Evolutionary conservation across 306 rosid genomes (phyloP).

Genomic region (Vachellia collinsii): DNA sequence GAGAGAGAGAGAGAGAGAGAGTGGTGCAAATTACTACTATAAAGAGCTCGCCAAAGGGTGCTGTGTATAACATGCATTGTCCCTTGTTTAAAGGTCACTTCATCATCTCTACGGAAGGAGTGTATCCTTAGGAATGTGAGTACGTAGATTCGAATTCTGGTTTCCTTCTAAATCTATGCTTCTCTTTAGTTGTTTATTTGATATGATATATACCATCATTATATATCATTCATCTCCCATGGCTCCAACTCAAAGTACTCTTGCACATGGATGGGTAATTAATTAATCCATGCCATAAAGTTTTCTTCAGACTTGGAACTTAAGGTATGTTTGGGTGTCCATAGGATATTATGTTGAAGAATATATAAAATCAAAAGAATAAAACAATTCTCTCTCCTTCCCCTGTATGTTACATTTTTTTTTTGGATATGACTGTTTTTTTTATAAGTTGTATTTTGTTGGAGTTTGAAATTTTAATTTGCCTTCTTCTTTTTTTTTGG

Average conservation of each 20-base stretch:
- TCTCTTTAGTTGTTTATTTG: slow-evolving; percentile 14
- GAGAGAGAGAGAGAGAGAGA: no score
- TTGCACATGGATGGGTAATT: slow-evolving; percentile 16
- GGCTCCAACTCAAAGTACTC: slow-evolving; percentile 2
- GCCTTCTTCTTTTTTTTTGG: no score
- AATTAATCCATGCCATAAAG: slow-evolving; percentile 27
- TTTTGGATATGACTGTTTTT: no score
- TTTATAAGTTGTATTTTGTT: no score
- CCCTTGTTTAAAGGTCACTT: slow-evolving; percentile 56
- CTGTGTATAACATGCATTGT: not conserved
- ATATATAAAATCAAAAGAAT: not conserved
- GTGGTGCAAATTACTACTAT: no score
- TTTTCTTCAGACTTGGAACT: slow-evolving; percentile 34
- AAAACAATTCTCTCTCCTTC: no score
- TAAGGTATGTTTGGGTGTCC: not conserved
- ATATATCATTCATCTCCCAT: not conserved
- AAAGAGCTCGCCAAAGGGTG: slow-evolving; percentile 30
- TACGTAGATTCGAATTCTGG: slow-evolving; percentile 41
- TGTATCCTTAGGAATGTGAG: slow-evolving; percentile 29
- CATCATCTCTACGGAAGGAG: slow-evolving; percentile 24
- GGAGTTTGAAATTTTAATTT: no score
- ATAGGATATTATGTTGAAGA: not conserved
- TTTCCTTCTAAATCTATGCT: slow-evolving; percentile 17
- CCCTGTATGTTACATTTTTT: no score
- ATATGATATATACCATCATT: not conserved